These are phyloP conservation scores for Boletus bicolor DNA, from an alignment of 768 basidiomycete species.

Conservation along the genomic window DNA sequence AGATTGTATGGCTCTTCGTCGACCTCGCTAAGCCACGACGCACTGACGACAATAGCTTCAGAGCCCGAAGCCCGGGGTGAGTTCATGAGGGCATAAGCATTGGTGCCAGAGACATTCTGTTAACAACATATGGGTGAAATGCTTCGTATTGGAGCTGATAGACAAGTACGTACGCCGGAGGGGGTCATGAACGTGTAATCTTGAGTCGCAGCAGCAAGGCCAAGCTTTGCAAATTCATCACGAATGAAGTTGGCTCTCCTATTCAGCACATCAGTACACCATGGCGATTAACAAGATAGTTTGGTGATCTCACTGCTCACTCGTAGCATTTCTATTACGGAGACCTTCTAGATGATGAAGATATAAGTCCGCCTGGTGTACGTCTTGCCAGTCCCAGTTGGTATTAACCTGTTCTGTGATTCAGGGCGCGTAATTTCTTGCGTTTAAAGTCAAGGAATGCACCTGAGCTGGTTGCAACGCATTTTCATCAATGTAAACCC, in stretches of 20 bases:
- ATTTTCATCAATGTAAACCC: slow-evolving; percentile 91
- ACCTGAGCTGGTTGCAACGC: slow-evolving; percentile 93
- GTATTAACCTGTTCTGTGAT: slow-evolving; percentile 67
- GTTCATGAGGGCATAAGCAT: slow-evolving; percentile 77
- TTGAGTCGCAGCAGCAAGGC: slow-evolving; percentile 69
- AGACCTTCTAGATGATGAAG: slow-evolving; percentile 66
- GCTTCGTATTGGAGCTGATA: background rate
- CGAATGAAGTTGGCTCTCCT: slow-evolving; percentile 67
- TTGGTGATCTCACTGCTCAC: slow-evolving; percentile 57
- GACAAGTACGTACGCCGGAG: slow-evolving; percentile 40
- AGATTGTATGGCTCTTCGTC: slow-evolving; percentile 66
- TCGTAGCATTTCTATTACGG: slow-evolving; percentile 60
- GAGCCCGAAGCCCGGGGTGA: slow-evolving; percentile 91
- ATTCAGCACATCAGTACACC: background rate
- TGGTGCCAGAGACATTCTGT: slow-evolving; percentile 62
- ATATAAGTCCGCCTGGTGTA: slow-evolving; percentile 81
- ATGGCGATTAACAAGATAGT: background rate
- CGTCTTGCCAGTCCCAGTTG: slow-evolving; percentile 90
- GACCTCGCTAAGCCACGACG: slow-evolving; percentile 78
- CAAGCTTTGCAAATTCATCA: slow-evolving; percentile 68
- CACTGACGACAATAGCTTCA: slow-evolving; percentile 89
- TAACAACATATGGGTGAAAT: slow-evolving; percentile 4
- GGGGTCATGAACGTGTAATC: slow-evolving; percentile 56
- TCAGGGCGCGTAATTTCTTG: background rate
- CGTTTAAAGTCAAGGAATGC: slow-evolving; percentile 6